Percentiles rank a stretch among this genome's conserved stretches.
Evolutionary conservation across 192 early-diverging fungal genomes (phyloP).

Genomic region (Linnemannia hyalina): DNA sequence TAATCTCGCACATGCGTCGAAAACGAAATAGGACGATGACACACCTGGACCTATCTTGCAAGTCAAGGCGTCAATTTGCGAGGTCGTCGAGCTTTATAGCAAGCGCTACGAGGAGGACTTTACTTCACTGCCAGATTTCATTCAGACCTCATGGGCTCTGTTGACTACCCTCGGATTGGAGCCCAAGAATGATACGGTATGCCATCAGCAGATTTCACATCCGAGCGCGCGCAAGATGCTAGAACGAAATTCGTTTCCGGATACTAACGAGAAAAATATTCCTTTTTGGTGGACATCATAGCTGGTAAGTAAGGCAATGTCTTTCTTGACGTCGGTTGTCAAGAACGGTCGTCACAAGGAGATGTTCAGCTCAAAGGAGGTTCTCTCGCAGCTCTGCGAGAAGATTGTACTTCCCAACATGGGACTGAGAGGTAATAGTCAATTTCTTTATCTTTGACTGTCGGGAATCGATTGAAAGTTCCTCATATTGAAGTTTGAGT

Average conservation of each 20-base stretch:
- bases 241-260: neutral
- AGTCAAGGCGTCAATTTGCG: conserved; percentile 94
- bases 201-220: neutral
- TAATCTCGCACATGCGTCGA: neutral
- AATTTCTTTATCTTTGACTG: neutral
- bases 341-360: conserved; percentile 76
- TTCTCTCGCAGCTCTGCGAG: conserved; percentile 87
- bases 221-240: neutral
- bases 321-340: conserved; percentile 90
- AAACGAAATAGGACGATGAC: conserved; percentile 78
- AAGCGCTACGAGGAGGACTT: conserved; percentile 95
- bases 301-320: conserved; percentile 92
- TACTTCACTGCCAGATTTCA: conserved; percentile 81
- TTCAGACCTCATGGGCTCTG: conserved; percentile 89
- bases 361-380: conserved; percentile 81
- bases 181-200: conserved; percentile 85
- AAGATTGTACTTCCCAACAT: conserved; percentile 95
- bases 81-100: conserved; percentile 91
- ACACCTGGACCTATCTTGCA: conserved; percentile 88
- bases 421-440: conserved; percentile 72
- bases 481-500: neutral
- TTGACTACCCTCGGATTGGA: conserved; percentile 80
- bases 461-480: neutral
- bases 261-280: neutral
- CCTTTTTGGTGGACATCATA: conserved; percentile 23